Conservation (phyloP, 2,329 filamentous ascomycete genomes). For the Penicillium sp. region DNA sequence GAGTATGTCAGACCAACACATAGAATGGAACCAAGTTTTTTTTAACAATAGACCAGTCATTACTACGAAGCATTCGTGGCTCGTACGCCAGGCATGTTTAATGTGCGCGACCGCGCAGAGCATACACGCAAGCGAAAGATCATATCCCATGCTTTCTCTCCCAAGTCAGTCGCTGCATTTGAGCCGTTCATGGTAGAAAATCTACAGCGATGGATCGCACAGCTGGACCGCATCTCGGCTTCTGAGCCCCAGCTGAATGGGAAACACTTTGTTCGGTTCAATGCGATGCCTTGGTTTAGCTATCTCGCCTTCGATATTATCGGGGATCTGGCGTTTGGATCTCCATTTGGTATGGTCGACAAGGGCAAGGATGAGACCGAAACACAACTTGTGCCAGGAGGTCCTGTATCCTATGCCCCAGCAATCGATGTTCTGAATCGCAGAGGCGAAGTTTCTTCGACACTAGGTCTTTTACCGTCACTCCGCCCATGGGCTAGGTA, state of each 20-base stretch:
- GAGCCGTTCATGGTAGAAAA: constrained; percentile 34
- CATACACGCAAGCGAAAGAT: constrained; percentile 39
- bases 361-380: constrained; percentile 23
- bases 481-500: constrained; percentile 18
- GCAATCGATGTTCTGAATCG: constrained; percentile 22
- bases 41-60: constrained; percentile 6
- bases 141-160: constrained; percentile 37
- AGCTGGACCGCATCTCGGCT: constrained; percentile 20
- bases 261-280: constrained; percentile 8
- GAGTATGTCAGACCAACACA: constrained; percentile 3
- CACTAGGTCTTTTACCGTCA: constrained; percentile 17
- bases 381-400: constrained; percentile 14
- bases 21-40: not conserved
- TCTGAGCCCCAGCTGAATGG: not conserved
- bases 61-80: constrained; percentile 38
- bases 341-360: constrained; percentile 26
- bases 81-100: constrained; percentile 37
- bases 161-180: constrained; percentile 32
- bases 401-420: constrained; percentile 18
- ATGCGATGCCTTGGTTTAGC: constrained; percentile 26
- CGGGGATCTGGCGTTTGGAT: constrained; percentile 22
- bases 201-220: constrained; percentile 18
- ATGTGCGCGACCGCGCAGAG: constrained; percentile 32
- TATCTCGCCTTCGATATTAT: constrained; percentile 26
- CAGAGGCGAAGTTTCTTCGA: constrained; percentile 24